Percentiles rank a stretch among this genome's conserved stretches.
These are phyloP conservation scores for Globisporangium emineosum DNA, from an alignment of 352 stramenopile species.

Conservation along the genomic window DNA sequence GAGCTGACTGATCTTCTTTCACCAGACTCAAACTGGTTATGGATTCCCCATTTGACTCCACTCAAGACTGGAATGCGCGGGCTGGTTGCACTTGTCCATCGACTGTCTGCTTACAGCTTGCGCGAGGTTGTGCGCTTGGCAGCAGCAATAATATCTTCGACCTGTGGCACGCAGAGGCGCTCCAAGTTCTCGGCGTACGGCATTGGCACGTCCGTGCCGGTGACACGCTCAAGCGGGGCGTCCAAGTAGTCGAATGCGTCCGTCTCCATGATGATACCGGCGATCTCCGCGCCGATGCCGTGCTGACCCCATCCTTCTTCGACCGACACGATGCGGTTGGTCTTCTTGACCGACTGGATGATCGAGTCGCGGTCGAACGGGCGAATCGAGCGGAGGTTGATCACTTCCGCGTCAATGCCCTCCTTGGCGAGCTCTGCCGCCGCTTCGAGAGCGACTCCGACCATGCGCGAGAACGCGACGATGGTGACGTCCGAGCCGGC, in stretches of 20 bases:
- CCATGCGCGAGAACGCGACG: slow-evolving; percentile 96
- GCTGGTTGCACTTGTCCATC: not conserved
- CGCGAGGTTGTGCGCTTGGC: slow-evolving; percentile 86
- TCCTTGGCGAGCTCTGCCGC: slow-evolving; percentile 92
- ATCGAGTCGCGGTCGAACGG: slow-evolving; percentile 97
- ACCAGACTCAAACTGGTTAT: not conserved
- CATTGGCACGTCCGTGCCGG: slow-evolving; percentile 98
- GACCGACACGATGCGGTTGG: slow-evolving; percentile 95
- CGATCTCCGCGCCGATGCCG: slow-evolving; percentile 97
- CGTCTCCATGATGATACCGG: slow-evolving; percentile 97
- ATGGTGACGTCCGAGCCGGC: slow-evolving; percentile 97
- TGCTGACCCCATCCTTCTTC: slow-evolving; percentile 97
- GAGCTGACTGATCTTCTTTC: slow-evolving; percentile 5
- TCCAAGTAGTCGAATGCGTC: slow-evolving; percentile 99
- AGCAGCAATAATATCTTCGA: slow-evolving; percentile 93
- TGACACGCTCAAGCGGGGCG: slow-evolving; percentile 96
- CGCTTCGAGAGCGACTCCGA: slow-evolving; percentile 95
- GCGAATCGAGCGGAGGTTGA: slow-evolving; percentile 91
- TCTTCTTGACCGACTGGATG: slow-evolving; percentile 98
- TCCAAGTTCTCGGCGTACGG: slow-evolving; percentile 98
- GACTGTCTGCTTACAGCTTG: slow-evolving; percentile 52
- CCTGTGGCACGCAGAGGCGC: slow-evolving; percentile 91
- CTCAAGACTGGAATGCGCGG: not conserved
- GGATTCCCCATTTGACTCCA: no score
- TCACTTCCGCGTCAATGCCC: slow-evolving; percentile 96